Conservation (phyloP, 2,329 filamentous ascomycete species). For the Rhytidhysteron rufulum region DNA sequence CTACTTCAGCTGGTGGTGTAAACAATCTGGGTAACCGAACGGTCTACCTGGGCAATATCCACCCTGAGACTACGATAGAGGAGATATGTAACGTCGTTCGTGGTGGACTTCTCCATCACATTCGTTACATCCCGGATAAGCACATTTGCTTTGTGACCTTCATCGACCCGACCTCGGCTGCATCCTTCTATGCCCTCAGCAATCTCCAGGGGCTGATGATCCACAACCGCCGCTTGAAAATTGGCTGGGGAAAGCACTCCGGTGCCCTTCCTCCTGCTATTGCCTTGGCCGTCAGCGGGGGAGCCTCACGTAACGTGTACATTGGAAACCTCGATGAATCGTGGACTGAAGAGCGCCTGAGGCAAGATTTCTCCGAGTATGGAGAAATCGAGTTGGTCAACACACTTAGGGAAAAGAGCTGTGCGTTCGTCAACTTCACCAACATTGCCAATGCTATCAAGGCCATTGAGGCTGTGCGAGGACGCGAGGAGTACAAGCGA, state of each 20-base stretch:
- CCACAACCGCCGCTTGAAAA: conserved; percentile 95
- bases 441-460: conserved; percentile 99
- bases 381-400: conserved; percentile 98
- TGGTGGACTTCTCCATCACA: conserved; percentile 92
- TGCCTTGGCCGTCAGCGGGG: conserved; percentile 90
- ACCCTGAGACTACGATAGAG: conserved; percentile 97
- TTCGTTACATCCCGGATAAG: conserved; percentile 99
- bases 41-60: conserved; percentile 97
- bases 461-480: conserved; percentile 91
- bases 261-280: conserved; percentile 94
- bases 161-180: conserved; percentile 95
- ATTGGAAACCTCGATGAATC: conserved; percentile 96
- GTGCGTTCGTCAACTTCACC: conserved; percentile 98
- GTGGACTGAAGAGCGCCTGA: conserved; percentile 92
- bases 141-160: conserved; percentile 99
- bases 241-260: conserved; percentile 99
- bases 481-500: conserved; percentile 92
- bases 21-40: conserved; percentile 97
- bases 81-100: conserved; percentile 99
- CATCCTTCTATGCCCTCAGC: conserved; percentile 95
- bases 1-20: conserved; percentile 91
- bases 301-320: conserved; percentile 97
- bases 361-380: conserved; percentile 95
- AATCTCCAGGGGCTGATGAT: conserved; percentile 99
- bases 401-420: conserved; percentile 95